phyloP scores from a whole-genome alignment of 2,329 filamentous ascomycete genomes.

The Rutstroemia sp. region DNA sequence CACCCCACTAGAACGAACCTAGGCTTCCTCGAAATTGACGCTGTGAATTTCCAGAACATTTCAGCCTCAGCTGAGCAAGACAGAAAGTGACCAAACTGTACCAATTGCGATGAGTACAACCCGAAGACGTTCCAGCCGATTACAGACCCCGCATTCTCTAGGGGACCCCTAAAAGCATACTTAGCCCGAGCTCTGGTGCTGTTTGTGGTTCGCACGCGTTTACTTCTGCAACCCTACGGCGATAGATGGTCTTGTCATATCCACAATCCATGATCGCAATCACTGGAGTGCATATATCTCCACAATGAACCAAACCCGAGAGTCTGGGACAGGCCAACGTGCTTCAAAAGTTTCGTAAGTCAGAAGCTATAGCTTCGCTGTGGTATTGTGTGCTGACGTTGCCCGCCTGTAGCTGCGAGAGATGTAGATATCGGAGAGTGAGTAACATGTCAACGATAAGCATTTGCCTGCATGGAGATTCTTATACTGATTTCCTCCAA shows the following conservation, averaged over 20 bases:
- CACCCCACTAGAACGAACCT: too few species aligned
- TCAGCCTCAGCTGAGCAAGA: not conserved
- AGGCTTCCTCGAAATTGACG: too few species aligned
- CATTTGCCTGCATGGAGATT: not conserved
- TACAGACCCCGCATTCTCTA: too few species aligned
- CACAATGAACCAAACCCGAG: not conserved
- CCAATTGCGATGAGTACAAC: too few species aligned
- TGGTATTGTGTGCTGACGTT: not conserved
- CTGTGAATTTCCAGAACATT: not conserved
- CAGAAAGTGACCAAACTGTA: too few species aligned
- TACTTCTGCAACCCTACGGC: not conserved
- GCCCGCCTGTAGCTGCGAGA: constrained; percentile 32
- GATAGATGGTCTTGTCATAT: not conserved
- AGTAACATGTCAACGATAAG: not conserved
- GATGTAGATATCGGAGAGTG: constrained; percentile 39
- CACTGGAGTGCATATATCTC: not conserved
- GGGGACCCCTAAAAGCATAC: not conserved
- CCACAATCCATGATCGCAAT: not conserved
- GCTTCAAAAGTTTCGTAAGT: constrained; percentile 8
- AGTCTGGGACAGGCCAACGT: not conserved
- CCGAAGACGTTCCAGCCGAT: too few species aligned
- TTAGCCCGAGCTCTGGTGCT: not conserved
- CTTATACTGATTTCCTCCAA: not conserved
- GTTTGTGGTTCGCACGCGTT: too few species aligned
- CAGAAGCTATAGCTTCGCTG: not conserved